Base-by-base conservation (phyloP, 1,284 basidiomycete genomes). In the Trametes versicolor region DNA sequence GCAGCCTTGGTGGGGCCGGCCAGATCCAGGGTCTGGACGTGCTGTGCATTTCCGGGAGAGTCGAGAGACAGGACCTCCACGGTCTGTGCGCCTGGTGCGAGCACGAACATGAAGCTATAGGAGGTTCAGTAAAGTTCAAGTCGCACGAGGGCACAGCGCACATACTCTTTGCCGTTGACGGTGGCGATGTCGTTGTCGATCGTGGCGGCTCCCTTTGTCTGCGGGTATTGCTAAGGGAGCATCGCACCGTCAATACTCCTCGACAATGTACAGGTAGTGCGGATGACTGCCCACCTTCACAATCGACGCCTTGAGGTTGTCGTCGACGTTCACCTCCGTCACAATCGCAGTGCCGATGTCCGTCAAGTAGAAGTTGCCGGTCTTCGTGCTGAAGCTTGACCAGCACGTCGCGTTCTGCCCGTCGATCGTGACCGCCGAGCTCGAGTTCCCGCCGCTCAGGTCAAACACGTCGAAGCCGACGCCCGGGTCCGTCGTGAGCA, bases 351-450 rank as follows among this genome's bases (percentile, higher is more conserved):
- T 82, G 19, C 73, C 77, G 60, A 82, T 76, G 68, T 86, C 84
- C 19, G 78, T 82, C 21, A 86, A 71, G 74, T 82, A 85, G 75
- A 82, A 84, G 74, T 81, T 84, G 9, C 81, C 81, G 0, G 82
- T 84, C 74, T 80, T 77, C 36, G 70, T 69, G 72, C 80, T 82
- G 73, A 81, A 82, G 58, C 74, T 76, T 25, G 80, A 79, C 84
- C 84, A 85, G 75, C 83, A 85, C 12, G 79, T 82, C 32, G 82
- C 84, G n/a, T 59, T 68, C 73, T 85, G 82, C 12, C 81, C 82
- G 8, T 73, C 68, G 52, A 85, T 80, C 17, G 75, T 64, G 1
- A 79, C 73, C 17, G 74, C 77, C 15, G 77, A 76, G 10, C 77
- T 79, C 52, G 68, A 70, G 76, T 39, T 68, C 43, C 56, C 60